Base-by-base conservation (phyloP, 768 basidiomycete species). In the Serendipita sp. region DNA sequence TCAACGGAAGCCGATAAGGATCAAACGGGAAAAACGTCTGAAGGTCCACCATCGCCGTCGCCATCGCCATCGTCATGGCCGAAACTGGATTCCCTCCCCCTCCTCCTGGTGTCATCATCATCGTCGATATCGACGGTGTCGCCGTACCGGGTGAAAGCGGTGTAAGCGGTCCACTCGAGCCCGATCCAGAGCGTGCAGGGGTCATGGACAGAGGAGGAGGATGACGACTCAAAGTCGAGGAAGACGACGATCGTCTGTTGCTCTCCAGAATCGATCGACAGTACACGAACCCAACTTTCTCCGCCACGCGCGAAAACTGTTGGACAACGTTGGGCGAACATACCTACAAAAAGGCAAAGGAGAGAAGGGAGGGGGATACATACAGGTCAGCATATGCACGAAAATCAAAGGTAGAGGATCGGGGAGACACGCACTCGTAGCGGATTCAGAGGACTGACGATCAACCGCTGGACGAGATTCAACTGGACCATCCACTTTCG, bases 1-100 rank as follows among this genome's bases (percentile, higher is more conserved):
- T 92, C 63, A 82, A 79, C 0, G 90, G 87, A 3, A 99, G 82
- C 64, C 85, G 88, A 76, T 91, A 98, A 2, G 96, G 96, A 72
- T 99, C 96, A 71, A 99, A 99, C 0, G 96, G 96, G 77, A 99
- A 99, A 76, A 97, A 98, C 11, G 85, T 83, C 70, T 91, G 92
- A 62, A 98, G 78, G 64, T 94, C 91, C 7, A 80, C 76, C 60
- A 81, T 81, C 64, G 77, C 68, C 53, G 74, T 73, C 58, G 69
- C 66, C 22, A 64, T 64, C 2, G 34, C 5, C 34, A 38, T 14
- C 34, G 34, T 14, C 14, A 14, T 38, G 34, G 56, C 45, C 51
- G 31, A 62, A 45, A 38, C 5, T 5, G 34, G 34, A 14, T 38
- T 38, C 34, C 5, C 5, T 5, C 34, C 34, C 7, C 34, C 34